These are phyloP conservation scores for Hygrocybe coccinea DNA, from an alignment of 768 basidiomycete genomes.

Conservation along the genomic window DNA sequence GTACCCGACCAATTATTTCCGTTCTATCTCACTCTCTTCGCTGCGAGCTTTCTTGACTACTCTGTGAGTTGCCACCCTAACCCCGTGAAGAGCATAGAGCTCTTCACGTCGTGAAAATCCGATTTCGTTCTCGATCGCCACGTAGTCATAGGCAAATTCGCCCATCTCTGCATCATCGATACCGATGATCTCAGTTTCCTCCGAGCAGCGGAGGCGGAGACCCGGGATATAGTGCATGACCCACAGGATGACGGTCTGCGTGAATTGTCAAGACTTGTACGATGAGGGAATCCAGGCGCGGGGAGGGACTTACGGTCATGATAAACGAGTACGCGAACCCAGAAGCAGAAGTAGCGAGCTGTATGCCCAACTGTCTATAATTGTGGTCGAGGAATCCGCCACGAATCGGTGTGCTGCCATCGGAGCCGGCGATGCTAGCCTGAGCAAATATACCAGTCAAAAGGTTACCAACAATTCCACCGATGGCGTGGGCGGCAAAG, in stretches of 20 bases:
- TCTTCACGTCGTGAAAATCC: too few relatives aligned
- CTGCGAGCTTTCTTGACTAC: too few relatives aligned
- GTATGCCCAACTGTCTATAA: constrained; percentile 79
- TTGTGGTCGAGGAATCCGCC: constrained; percentile 89
- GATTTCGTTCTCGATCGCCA: too few relatives aligned
- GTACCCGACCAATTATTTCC: too few relatives aligned
- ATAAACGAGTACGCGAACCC: constrained; percentile 69
- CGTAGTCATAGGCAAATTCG: constrained; percentile 87
- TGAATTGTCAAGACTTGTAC: not conserved
- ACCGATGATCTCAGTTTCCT: constrained; percentile 71
- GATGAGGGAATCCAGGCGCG: not conserved
- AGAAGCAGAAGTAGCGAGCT: constrained; percentile 69
- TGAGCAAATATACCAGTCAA: constrained; percentile 89
- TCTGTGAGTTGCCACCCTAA: too few relatives aligned
- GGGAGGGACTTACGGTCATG: constrained; percentile 55
- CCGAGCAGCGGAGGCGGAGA: constrained; percentile 60
- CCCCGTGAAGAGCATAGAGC: too few relatives aligned
- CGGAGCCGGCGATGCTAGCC: constrained; percentile 68
- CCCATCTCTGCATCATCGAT: constrained; percentile 90
- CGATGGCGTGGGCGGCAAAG: constrained; percentile 79
- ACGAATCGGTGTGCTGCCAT: constrained; percentile 58
- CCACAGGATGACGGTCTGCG: constrained; percentile 78
- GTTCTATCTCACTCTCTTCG: too few relatives aligned
- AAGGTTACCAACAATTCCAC: constrained; percentile 76
- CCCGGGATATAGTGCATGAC: constrained; percentile 85